Conservation (phyloP, 345 rosid species). For the Euphorbia pulcherrima region DNA sequence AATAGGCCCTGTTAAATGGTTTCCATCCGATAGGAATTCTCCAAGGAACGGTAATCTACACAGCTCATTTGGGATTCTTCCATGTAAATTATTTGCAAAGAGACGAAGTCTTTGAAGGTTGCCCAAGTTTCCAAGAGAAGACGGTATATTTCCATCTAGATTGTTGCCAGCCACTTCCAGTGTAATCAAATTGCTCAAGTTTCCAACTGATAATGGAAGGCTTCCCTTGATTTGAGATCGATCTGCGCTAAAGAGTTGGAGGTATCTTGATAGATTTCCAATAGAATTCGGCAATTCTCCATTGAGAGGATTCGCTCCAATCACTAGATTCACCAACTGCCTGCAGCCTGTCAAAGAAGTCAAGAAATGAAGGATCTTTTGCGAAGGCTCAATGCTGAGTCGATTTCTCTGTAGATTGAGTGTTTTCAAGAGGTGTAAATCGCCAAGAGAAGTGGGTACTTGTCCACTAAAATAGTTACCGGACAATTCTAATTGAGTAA, state of each 20-base stretch:
- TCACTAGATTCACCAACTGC: not conserved
- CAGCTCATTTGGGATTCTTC: not conserved
- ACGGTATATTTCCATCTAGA: not conserved
- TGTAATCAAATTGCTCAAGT: not conserved
- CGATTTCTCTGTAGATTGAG: not conserved
- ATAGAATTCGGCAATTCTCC: not conserved
- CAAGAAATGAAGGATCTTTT: not conserved
- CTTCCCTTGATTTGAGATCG: not conserved
- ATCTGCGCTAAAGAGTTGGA: not conserved
- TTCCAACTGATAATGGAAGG: slow-evolving; percentile 1
- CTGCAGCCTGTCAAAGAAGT: not conserved
- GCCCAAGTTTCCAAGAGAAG: not conserved
- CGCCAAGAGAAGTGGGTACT: not conserved
- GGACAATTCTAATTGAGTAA: not conserved
- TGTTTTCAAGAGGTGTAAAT: not conserved
- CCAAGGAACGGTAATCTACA: not conserved
- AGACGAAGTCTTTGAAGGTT: not conserved
- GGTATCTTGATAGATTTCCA: slow-evolving; percentile 1
- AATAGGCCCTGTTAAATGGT: not conserved
- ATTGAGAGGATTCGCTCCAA: not conserved
- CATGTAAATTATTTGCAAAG: not conserved
- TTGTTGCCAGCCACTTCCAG: not conserved
- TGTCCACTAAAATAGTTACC: not conserved
- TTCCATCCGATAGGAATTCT: slow-evolving; percentile 1
- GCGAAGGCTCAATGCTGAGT: not conserved